Conservation (phyloP, 208 protist genomes). For the Leishmania guyanensis region DNA sequence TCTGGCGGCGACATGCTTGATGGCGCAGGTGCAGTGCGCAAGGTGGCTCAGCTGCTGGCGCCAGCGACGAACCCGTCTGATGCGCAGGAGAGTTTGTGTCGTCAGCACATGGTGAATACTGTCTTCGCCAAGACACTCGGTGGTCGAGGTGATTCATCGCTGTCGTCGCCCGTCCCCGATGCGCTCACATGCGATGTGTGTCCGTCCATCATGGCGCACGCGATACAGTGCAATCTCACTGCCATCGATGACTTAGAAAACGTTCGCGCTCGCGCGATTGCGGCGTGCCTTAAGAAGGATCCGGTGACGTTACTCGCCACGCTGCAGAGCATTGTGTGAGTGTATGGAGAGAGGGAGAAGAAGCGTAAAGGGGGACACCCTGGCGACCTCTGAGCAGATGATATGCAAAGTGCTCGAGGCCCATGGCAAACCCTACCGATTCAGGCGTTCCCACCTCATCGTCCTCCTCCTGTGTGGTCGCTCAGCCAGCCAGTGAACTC, state of each 20-base stretch:
- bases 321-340: slow-evolving; percentile 38
- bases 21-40: neutral
- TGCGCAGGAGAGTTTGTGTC: slow-evolving; percentile 11
- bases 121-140: neutral
- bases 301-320: slow-evolving; percentile 42
- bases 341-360: neutral
- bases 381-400: neutral
- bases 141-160: neutral
- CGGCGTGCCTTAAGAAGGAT: slow-evolving; percentile 59
- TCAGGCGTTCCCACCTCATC: neutral
- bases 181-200: slow-evolving; percentile 36
- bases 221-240: slow-evolving; percentile 47
- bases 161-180: neutral
- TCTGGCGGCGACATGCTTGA: neutral
- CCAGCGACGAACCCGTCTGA: slow-evolving; percentile 14
- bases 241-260: slow-evolving; percentile 47
- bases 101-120: slow-evolving; percentile 14
- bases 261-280: slow-evolving; percentile 39
- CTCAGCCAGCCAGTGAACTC: neutral
- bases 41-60: neutral
- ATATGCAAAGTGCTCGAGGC: neutral
- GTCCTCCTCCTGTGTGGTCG: neutral
- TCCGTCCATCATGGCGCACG: slow-evolving; percentile 40
- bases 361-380: neutral
- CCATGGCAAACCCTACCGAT: neutral